These are phyloP conservation scores for Gentiana dahurica DNA, from an alignment of 257 asterid genomes.

Conservation along the genomic window DNA sequence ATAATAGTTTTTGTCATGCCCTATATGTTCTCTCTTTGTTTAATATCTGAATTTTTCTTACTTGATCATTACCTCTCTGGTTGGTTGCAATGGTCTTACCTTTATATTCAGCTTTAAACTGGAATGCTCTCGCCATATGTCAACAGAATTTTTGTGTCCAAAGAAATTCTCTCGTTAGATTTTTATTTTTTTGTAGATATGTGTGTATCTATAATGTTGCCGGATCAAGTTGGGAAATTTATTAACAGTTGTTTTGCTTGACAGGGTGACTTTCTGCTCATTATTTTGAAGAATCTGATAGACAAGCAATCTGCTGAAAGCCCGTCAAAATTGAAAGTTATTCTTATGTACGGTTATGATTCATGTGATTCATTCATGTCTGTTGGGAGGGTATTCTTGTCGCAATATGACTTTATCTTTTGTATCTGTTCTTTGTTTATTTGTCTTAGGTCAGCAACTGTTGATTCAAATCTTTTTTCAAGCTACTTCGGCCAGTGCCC, in stretches of 20 bases:
- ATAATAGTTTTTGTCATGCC: no score
- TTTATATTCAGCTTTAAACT: no score
- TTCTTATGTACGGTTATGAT: constrained; percentile 69
- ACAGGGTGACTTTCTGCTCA: constrained; percentile 99
- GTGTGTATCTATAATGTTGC: constrained; percentile 1
- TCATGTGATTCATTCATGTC: constrained; percentile 14
- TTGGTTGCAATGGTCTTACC: not conserved
- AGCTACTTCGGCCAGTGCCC: constrained; percentile 88
- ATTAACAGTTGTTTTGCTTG: constrained; percentile 23
- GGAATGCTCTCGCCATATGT: not conserved
- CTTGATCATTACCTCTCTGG: no score
- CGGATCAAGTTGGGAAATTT: constrained; percentile 10
- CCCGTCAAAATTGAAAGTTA: constrained; percentile 62
- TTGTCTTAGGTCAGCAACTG: constrained; percentile 88
- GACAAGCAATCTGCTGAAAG: constrained; percentile 58
- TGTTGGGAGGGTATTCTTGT: not conserved
- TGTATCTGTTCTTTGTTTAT: constrained; percentile 11
- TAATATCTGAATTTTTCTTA: not conserved
- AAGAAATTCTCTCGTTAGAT: not conserved
- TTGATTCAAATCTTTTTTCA: constrained; percentile 85
- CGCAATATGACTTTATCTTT: constrained; percentile 12
- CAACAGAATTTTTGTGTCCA: not conserved
- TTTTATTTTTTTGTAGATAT: not conserved
- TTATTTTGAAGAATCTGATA: constrained; percentile 72
- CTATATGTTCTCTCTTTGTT: not conserved